Conservation (phyloP, 2,329 filamentous ascomycete species). For the Daldinia eschscholtzii region DNA sequence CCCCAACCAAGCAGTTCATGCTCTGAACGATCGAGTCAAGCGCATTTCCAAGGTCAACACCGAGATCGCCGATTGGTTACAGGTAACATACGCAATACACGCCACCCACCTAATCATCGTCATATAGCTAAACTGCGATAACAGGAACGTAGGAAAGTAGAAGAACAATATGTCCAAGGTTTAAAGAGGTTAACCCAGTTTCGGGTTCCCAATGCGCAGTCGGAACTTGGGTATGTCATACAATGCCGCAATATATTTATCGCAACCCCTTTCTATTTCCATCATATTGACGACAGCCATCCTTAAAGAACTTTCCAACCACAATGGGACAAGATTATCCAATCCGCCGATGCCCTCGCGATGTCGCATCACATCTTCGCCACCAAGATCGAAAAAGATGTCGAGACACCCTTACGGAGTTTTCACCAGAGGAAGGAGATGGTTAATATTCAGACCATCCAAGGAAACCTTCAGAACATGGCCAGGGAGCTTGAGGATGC, state of each 20-base stretch:
- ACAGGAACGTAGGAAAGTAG: conserved; percentile 91
- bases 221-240: conserved; percentile 83
- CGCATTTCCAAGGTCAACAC: conserved; percentile 87
- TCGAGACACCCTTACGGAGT: conserved; percentile 84
- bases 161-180: conserved; percentile 88
- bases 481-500: conserved; percentile 88
- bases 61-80: conserved; percentile 96
- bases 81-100: conserved; percentile 69
- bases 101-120: conserved; percentile 5
- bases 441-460: conserved; percentile 82
- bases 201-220: conserved; percentile 78
- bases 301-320: conserved; percentile 85
- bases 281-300: conserved; percentile 36
- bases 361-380: conserved; percentile 86
- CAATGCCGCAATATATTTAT: conserved; percentile 20
- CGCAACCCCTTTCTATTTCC: conserved; percentile 12
- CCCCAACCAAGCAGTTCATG: conserved; percentile 82
- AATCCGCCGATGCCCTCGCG: conserved; percentile 83
- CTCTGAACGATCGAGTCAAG: conserved; percentile 88
- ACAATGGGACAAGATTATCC: conserved; percentile 90
- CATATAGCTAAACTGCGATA: conserved; percentile 40
- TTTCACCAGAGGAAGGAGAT: conserved; percentile 83
- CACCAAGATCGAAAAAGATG: conserved; percentile 85
- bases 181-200: conserved; percentile 84
- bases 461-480: conserved; percentile 82